Base-by-base conservation (phyloP, 2,329 filamentous ascomycete species). In the Colletotrichum sp. region DNA sequence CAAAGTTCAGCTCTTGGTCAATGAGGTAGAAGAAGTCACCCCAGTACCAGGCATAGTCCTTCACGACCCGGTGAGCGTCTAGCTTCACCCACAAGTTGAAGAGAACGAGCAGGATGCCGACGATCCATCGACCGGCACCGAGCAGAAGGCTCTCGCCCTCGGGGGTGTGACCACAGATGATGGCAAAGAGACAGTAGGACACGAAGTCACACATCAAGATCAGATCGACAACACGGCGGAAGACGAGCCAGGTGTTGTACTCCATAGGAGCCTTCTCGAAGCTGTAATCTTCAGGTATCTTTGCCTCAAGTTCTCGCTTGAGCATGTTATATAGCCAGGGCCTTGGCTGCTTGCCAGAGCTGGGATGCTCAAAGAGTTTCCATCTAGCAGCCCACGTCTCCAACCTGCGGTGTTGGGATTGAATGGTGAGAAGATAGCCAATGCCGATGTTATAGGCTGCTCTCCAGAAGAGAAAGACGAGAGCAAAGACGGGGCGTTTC, bases 1-100 rank as follows among this genome's bases (percentile, higher is more conserved):
- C 97, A 85, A 99, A 99, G 66, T 96, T 99, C 84, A 99, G 89
- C 83, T 98, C 95, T 87, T 99, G 96, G 86, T 99, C 97, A 84
- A 99, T 95, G 82, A 99, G 93, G 86, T 96, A 99, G 89, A 99
- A 99, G 87, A 99, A 99, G 86, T 99, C 97, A 77, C 97, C 97
- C 97, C 97, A 99, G 86, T 99, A 99, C 97, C 97, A 99, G 32
- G 97, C 97, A 87, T 96, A 99, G 86, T 99, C 97, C 86, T 99
- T 99, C 83, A 99, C 97, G 66, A 99, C 97, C 77, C 97, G 92
- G 85, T 99, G 97, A 24, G 97, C 97, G 85, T 99, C 97, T 77
- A 99, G 90, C 87, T 99, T 99, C 78, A 99, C 97, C 96, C 97
- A 99, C 26, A 99, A 90, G 84, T 99, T 99, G 90, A 99, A 99